Base-by-base conservation (phyloP, 805 yeast genomes). In the Nakazawaea ishiwadae region DNA sequence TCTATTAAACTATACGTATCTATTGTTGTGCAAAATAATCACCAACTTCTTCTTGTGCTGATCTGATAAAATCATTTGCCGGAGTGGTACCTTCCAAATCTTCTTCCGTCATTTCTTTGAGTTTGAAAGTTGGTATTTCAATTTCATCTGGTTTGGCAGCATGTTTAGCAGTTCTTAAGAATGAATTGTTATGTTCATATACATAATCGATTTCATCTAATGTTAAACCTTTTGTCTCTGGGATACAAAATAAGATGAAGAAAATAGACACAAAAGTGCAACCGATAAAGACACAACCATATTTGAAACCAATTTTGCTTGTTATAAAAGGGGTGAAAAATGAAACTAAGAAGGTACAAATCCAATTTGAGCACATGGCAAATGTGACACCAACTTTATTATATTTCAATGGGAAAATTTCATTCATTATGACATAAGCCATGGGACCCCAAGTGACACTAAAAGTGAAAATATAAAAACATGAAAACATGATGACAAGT, bases 271-370 rank as follows among this genome's bases (percentile, higher is more conserved):
- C 66, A 49, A 49, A 35, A 19, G 43, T 29, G 34, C 37, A 42
- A 27, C 44, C 45, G 5, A 47, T 21, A 66, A 69, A 69, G 15
- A 75, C 79, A 52, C 71, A 77, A 2, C 88, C 88, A 51, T 71
- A 75, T 55, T 69, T 68, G 63, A 74, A 81, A 34, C 74, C 78
- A 52, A 81, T 80, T 39, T 68, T 68, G 3, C 62, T 55, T 12
- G 81, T 77, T 47, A 83, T 77, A 53, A 74, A 71, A 18, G 88
- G 86, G 18, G 85, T 79, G 56, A 76, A 71, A 55, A 81, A 71
- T 4, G 85, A 65, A 42, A 81, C 73, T 52, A 79, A 55, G 55
- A 80, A 67, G 65, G 77, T 68, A 24, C 20, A 23, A 7, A 20
- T 9, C 44, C 44, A 40, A 16, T 40, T 28, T 7, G 36, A 28